Evolutionary conservation across 2,329 filamentous ascomycete species (phyloP).

Genomic region (Ceratocystiopsis sp.): DNA sequence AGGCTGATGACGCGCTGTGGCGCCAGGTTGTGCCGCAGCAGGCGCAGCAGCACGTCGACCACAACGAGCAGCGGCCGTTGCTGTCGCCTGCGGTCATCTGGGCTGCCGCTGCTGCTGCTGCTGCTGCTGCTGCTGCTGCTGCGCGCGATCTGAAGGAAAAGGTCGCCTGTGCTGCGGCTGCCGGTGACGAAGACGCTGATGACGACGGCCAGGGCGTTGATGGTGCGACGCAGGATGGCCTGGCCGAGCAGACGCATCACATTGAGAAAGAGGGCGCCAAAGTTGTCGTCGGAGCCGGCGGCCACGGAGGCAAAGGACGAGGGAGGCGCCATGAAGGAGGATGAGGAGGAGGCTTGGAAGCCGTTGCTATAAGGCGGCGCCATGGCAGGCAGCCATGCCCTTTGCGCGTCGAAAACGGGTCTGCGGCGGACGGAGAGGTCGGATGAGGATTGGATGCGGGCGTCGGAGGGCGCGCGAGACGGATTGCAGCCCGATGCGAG

Average conservation of each 20-base stretch:
- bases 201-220: background rate
- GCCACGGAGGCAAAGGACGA: slow-evolving; percentile 6
- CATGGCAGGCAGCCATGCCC: slow-evolving; percentile 17
- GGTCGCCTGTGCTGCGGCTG: slow-evolving; percentile 1
- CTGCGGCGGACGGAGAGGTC: too few species aligned
- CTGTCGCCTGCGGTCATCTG: background rate
- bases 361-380: slow-evolving; percentile 23
- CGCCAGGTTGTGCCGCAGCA: slow-evolving; percentile 28
- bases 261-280: slow-evolving; percentile 14
- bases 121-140: slow-evolving; percentile 4
- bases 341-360: slow-evolving; percentile 1
- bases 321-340: background rate
- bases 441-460: too few species aligned
- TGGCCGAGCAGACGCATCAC: slow-evolving; percentile 18
- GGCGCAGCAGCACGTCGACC: slow-evolving; percentile 8
- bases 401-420: too few species aligned
- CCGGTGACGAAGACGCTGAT: slow-evolving; percentile 4
- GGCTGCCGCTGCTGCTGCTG: slow-evolving; percentile 9
- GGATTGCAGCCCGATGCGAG: too few species aligned
- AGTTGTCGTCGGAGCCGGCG: slow-evolving; percentile 14
- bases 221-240: background rate
- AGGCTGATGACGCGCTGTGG: slow-evolving; percentile 39
- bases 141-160: background rate
- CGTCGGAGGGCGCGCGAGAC: too few species aligned
- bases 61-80: slow-evolving; percentile 10